Evolutionary conservation across 1,284 basidiomycete species (phyloP), one percentile per base, ranked within the genome.

Genomic region (Ceratobasidium sp.): DNA sequence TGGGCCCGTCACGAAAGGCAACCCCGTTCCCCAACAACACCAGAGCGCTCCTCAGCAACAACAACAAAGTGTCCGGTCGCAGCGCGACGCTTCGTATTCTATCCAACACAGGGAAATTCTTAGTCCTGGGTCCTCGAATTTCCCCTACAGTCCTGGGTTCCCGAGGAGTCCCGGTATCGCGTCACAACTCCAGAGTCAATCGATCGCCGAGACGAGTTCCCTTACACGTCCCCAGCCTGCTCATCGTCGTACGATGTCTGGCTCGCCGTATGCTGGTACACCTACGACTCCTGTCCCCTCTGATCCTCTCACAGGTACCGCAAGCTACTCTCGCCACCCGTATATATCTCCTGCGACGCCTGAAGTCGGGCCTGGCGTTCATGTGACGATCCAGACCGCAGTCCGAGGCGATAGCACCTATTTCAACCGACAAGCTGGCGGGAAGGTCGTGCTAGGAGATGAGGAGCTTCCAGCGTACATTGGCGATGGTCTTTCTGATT

Each of bases 401-500:
- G 33, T 46, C 23, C 71, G 71, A 12, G 60, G 71, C 1, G 71
- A 75, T 13, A 51, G 58, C 28, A 51, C 58, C 44, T 75, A 53
- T 46, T 75, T 75, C 51, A 58, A n/a, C 13, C 58, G 60, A 7
- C 71, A 58, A 3, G 15, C 39, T 20, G 61, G 18, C 10, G 61
- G 40, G 40, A 75, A 44, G 13, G 71, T 75, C 1, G 13, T 40
- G 9, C 60, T 75, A 3, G 71, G 71, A 0, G 71, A 75, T 26
- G 71, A 75, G n/a, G 58, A 61, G 26, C 44, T 75, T 33, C 71
- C 71, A 6, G 58, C 46, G 0, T 64, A 75, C 28, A 42, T 75
- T 0, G 71, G 71, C 2, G 71, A 75, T 33, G 71, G 71, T 49
- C 60, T 75, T 12, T 42, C 71, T 15, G 71, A 75, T 23, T n/a